Evolutionary conservation across 139 green algal genomes (phyloP).

Genomic region (Picocystis salinarum): DNA sequence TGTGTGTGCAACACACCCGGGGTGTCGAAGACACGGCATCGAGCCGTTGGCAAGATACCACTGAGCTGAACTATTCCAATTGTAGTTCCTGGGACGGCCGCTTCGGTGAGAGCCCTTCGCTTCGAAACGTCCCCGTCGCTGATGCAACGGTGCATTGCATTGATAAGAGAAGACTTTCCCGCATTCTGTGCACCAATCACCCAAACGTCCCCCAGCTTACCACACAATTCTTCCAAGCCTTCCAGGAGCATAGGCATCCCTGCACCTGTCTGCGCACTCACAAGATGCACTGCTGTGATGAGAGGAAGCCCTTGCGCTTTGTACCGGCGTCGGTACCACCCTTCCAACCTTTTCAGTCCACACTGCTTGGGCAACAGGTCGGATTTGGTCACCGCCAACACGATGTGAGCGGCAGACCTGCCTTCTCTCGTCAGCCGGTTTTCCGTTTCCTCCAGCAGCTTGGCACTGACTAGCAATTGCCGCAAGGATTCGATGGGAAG

Average conservation of each 20-base stretch:
- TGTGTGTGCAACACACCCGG: slow-evolving; percentile 78
- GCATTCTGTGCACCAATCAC: slow-evolving; percentile 64
- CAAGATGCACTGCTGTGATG: slow-evolving; percentile 17
- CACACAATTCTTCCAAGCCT: slow-evolving; percentile 21
- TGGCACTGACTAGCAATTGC: too few species aligned
- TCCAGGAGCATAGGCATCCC: slow-evolving; percentile 25
- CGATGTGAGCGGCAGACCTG: too few species aligned
- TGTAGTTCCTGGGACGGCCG: slow-evolving; percentile 78
- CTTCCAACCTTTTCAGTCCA: slow-evolving; percentile 3
- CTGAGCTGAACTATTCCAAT: slow-evolving; percentile 63
- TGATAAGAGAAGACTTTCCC: slow-evolving; percentile 89
- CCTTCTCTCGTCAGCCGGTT: too few species aligned
- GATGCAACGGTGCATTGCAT: slow-evolving; percentile 38
- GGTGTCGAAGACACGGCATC: slow-evolving; percentile 69
- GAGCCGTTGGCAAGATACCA: slow-evolving; percentile 45
- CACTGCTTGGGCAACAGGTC: slow-evolving; percentile 54
- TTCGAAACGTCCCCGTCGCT: not conserved
- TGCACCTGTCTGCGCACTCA: slow-evolving; percentile 22
- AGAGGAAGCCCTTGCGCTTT: slow-evolving; percentile 1
- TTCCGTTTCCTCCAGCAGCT: slow-evolving; percentile 9
- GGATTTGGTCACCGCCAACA: slow-evolving; percentile 85
- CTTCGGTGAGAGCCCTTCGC: slow-evolving; percentile 39
- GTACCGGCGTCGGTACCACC: slow-evolving; percentile 1
- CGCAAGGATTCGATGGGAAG: slow-evolving; percentile 48
- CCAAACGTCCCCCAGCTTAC: slow-evolving; percentile 67